phyloP scores from a whole-genome alignment of 2,329 filamentous ascomycete genomes.

The Talaromyces sp. region DNA sequence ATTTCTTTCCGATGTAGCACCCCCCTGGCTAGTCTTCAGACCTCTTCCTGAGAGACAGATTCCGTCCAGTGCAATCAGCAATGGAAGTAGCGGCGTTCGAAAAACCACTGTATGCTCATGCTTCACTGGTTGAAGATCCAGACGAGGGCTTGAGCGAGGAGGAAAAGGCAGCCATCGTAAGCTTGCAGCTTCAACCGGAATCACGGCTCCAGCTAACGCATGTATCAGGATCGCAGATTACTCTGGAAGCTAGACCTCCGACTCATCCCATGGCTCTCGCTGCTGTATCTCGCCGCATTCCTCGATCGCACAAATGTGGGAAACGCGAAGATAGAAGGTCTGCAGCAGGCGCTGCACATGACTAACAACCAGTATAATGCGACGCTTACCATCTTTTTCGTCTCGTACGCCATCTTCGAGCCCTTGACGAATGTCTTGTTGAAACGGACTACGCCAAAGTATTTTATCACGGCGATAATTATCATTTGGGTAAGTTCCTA shows the following conservation, averaged over 20 bases:
- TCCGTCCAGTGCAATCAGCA: background rate
- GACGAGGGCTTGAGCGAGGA: conserved; percentile 64
- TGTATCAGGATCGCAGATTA: conserved; percentile 41
- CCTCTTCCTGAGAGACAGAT: background rate
- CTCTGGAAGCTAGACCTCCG: conserved; percentile 45
- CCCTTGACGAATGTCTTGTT: conserved; percentile 72
- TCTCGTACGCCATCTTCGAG: conserved; percentile 78
- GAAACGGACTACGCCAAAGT: conserved; percentile 69
- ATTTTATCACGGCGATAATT: conserved; percentile 84
- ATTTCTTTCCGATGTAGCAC: background rate
- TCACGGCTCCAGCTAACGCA: background rate
- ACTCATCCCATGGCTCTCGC: conserved; percentile 47
- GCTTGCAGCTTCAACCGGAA: conserved; percentile 22
- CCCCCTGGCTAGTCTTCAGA: background rate
- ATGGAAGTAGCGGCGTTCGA: conserved; percentile 4
- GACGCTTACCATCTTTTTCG: conserved; percentile 78
- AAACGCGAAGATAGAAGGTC: conserved; percentile 62
- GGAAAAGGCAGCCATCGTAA: conserved; percentile 60
- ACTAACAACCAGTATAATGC: conserved; percentile 66
- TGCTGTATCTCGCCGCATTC: conserved; percentile 46
- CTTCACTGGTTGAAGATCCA: conserved; percentile 44
- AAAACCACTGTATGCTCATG: conserved; percentile 10
- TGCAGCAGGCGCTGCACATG: conserved; percentile 60
- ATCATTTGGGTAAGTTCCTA: conserved; percentile 44
- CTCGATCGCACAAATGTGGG: conserved; percentile 69